Percentiles rank a stretch among this genome's conserved stretches.
Evolutionary conservation across 148 eudicot species (phyloP).

Genomic region (Nepenthes mirabilis): DNA sequence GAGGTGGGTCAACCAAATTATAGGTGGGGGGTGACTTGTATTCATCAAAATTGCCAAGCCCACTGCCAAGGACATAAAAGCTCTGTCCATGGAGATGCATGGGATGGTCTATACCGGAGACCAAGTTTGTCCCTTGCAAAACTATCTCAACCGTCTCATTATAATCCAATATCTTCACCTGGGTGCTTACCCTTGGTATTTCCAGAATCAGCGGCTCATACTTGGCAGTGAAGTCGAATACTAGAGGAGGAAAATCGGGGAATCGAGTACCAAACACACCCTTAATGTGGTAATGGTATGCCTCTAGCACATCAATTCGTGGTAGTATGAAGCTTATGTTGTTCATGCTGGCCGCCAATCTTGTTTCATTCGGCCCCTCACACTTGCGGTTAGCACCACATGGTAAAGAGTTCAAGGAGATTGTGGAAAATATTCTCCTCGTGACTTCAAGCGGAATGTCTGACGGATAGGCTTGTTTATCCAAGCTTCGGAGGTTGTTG

Average conservation of each 20-base stretch:
- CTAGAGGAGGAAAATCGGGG: slow-evolving; percentile 14
- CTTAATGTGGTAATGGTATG: slow-evolving; percentile 6
- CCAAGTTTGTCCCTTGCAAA: slow-evolving; percentile 18
- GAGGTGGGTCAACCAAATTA: slow-evolving; percentile 23
- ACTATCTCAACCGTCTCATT: slow-evolving; percentile 15
- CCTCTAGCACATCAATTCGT: not conserved
- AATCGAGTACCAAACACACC: slow-evolving; percentile 14
- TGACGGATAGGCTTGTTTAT: not conserved
- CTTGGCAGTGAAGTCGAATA: slow-evolving; percentile 21
- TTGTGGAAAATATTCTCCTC: slow-evolving; percentile 2
- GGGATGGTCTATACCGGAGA: slow-evolving; percentile 20
- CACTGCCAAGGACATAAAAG: slow-evolving; percentile 20
- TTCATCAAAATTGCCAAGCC: slow-evolving; percentile 23
- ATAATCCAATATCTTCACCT: slow-evolving; percentile 17
- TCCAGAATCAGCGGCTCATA: slow-evolving; percentile 5
- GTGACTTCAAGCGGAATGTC: not conserved
- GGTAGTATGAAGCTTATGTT: slow-evolving; percentile 9
- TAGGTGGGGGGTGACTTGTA: slow-evolving; percentile 11
- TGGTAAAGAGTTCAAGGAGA: slow-evolving; percentile 1
- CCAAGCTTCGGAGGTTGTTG: not conserved
- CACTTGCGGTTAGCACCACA: not conserved
- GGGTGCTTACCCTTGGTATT: slow-evolving; percentile 10
- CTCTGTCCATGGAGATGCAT: slow-evolving; percentile 29
- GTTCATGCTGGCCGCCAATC: slow-evolving; percentile 10
- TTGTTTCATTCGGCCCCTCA: slow-evolving; percentile 7